These are phyloP conservation scores for Pythium biforme DNA, from an alignment of 352 stramenopile species.

Conservation along the genomic window DNA sequence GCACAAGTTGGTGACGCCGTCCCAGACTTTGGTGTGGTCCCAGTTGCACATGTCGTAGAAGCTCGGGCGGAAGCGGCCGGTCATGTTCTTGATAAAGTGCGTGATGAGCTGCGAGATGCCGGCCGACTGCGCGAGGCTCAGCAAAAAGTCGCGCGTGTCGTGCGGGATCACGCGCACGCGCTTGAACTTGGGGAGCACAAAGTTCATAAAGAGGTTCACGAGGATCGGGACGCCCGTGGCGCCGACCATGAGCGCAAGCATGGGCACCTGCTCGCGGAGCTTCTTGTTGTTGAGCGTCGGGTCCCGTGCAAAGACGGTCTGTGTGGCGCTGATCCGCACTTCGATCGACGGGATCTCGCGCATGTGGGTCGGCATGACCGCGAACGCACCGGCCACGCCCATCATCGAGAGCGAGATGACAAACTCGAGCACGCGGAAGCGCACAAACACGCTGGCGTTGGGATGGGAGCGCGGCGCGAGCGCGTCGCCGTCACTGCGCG, in stretches of 20 bases:
- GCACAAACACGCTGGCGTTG: constrained; percentile 18
- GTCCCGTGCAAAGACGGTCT: constrained; percentile 52
- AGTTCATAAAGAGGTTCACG: constrained; percentile 59
- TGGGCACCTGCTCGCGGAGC: constrained; percentile 56
- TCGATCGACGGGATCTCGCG: constrained; percentile 55
- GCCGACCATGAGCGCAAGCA: constrained; percentile 42
- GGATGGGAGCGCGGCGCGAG: background rate
- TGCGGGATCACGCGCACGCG: constrained; percentile 51
- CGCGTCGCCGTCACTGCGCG: constrained; percentile 2
- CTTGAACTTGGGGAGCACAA: constrained; percentile 45
- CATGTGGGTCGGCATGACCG: constrained; percentile 49
- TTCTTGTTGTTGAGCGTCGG: constrained; percentile 59
- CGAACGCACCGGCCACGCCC: constrained; percentile 43
- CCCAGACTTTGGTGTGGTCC: constrained; percentile 63
- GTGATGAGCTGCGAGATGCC: constrained; percentile 56
- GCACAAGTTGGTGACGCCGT: constrained; percentile 65
- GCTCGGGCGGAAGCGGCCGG: constrained; percentile 65
- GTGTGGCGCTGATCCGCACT: constrained; percentile 43
- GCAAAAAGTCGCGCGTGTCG: constrained; percentile 71
- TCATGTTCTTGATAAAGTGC: constrained; percentile 71
- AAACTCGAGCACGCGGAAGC: constrained; percentile 63
- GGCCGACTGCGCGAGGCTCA: constrained; percentile 55
- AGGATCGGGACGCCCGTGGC: constrained; percentile 39
- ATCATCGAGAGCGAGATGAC: constrained; percentile 45
- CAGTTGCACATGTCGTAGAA: constrained; percentile 81